Evolutionary conservation across 1,139 yeast species (phyloP), one percentile per base, ranked within the genome.

Genomic region (Suhomyces anneliseae): DNA sequence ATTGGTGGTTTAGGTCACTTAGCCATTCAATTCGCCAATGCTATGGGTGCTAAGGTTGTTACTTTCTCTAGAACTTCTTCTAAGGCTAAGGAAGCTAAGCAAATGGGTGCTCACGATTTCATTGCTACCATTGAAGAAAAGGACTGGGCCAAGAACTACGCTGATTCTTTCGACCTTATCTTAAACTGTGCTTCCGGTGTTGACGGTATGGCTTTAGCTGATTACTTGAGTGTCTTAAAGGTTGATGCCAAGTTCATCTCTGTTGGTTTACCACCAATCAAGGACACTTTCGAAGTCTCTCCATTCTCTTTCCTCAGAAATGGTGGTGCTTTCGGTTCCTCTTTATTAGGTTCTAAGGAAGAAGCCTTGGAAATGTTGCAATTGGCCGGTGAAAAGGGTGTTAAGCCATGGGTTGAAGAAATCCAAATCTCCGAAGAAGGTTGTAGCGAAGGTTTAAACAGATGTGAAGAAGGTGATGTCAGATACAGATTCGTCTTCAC

Each of bases 221-320:
- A 60, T 27, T 68, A 69, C 56, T 57, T 76, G 45, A 48, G 59
- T 4, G 62, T 67, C 12, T 58, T 77, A 54, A 69, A 59, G 45
- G 69, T 74, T 15, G 78, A 78, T 59, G 77, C 78, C 44, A 69
- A 70, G 45, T 76, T 82, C 57, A 69, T 81, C 42, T 71, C 82
- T 34, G 85, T 80, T 45, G 85, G 87, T 44, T 68, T 81, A 48
- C 82, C 82, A 42, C 69, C 73, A 29, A 50, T 47, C 5, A 52
- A 47, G 5, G 74, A 71, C 36, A 54, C 52, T 32, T 57, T 66
- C 44, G 54, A 48, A 14, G 64, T 66, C 35, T 51, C 65, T 40
- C 70, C 75, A 39, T 58, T 60, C 48, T 48, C 61, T 34, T 60
- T 72, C 52, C 56, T 70, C 51, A 43, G 49, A 38, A 62, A 61